Base-by-base conservation (phyloP, 768 basidiomycete species). In the Kwoniella pini region DNA sequence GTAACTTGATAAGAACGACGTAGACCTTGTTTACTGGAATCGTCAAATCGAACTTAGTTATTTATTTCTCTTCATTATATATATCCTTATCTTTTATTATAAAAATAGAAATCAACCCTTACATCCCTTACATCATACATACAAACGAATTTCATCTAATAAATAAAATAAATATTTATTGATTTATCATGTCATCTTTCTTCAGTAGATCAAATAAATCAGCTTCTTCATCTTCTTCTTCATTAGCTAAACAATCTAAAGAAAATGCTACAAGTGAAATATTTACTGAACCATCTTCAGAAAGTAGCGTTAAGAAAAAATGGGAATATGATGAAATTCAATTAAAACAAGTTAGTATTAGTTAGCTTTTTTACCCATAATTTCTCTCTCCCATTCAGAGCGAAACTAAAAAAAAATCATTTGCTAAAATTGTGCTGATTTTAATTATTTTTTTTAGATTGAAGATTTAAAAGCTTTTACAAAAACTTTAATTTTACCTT, bases 321-420 rank as follows among this genome's bases (percentile, higher is more conserved):
- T 79, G 85, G 66, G 77, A 81, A 3, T 90, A 91, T 75, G 82
- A 86, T 6, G 82, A 84, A 4, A 84, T 84, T 58, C 89, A 92
- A 74, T 68, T 79, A 15, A 77, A 80, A 2, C 82, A 65, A 69
- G 74, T 71, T 40, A 45, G 76, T 50, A n/a, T n/a, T n/a, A n/a
- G n/a, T 24, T 6, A 52, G 9, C 26, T 15, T 7, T 36, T 36
- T 7, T 15, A 36, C 15, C 33, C 33, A 7, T 15, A 36, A 7
- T 15, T 36, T 36, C 7, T 36, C 33, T 36, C 33, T n/a, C n/a
- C n/a, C n/a, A n/a, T n/a, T n/a, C n/a, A n/a, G n/a, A n/a, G n/a
- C n/a, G n/a, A n/a, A n/a, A n/a, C n/a, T n/a, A n/a, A n/a, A n/a
- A n/a, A n/a, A n/a, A n/a, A n/a, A n/a, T n/a, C n/a, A n/a, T n/a